Evolutionary conservation across 768 basidiomycete genomes (phyloP).

Genomic region (Calvatia gigantea): DNA sequence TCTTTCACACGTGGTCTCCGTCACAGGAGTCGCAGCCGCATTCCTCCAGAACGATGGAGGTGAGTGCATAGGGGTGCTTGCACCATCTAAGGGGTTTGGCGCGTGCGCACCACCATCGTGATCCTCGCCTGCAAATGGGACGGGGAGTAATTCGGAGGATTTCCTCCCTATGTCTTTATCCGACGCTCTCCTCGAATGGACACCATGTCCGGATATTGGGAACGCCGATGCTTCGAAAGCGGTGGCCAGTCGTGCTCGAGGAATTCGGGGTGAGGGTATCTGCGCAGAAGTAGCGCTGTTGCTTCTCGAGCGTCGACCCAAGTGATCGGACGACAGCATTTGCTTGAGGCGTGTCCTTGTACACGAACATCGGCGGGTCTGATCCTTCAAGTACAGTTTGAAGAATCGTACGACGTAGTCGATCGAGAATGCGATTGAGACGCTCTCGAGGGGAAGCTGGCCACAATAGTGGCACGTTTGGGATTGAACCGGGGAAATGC

Average conservation of each 20-base stretch:
- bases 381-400: conserved; percentile 55
- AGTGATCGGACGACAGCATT: conserved; percentile 40
- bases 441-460: conserved; percentile 60
- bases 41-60: conserved; percentile 52
- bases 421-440: conserved; percentile 66
- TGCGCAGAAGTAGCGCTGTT: conserved; percentile 47
- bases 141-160: conserved; percentile 40
- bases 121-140: conserved; percentile 45
- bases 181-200: conserved; percentile 68
- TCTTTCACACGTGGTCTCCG: conserved; percentile 64
- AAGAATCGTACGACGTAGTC: conserved; percentile 61
- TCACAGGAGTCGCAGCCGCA: conserved; percentile 49
- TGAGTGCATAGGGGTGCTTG: conserved; percentile 30
- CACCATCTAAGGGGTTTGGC: conserved; percentile 24
- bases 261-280: conserved; percentile 43
- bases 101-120: conserved; percentile 27
- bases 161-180: conserved; percentile 61
- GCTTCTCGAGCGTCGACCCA: conserved; percentile 59
- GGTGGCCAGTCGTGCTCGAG: conserved; percentile 48
- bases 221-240: conserved; percentile 53
- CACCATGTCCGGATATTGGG: conserved; percentile 78
- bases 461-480: conserved; percentile 71
- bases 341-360: conserved; percentile 43
- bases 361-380: conserved; percentile 67
- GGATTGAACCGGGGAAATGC: conserved; percentile 49